phyloP scores from a whole-genome alignment of 2,329 filamentous ascomycete genomes.

The Pseudohalonectria lignicola region DNA sequence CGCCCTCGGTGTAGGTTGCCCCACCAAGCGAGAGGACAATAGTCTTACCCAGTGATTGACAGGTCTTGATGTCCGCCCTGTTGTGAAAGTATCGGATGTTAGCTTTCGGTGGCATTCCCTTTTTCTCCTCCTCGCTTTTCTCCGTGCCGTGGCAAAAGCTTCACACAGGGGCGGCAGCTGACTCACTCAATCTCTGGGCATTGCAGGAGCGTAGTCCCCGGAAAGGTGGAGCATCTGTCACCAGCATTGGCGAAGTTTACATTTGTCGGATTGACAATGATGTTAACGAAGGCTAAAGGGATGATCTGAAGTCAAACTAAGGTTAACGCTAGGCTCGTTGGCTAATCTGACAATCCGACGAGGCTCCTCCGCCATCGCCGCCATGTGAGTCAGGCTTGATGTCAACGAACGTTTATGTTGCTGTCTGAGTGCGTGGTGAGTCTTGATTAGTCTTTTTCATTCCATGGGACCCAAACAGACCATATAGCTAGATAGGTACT shows the following conservation, averaged over 20 bases:
- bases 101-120: too few species aligned
- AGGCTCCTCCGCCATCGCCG: neutral
- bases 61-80: slow-evolving; percentile 41
- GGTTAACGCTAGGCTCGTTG: too few species aligned
- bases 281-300: slow-evolving; percentile 50
- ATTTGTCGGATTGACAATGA: slow-evolving; percentile 39
- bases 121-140: too few species aligned
- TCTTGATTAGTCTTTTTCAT: neutral
- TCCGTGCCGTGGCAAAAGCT: too few species aligned
- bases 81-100: too few species aligned
- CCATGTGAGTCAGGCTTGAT: too few species aligned
- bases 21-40: slow-evolving; percentile 64
- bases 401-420: slow-evolving; percentile 30
- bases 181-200: slow-evolving; percentile 56
- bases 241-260: slow-evolving; percentile 56
- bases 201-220: slow-evolving; percentile 43
- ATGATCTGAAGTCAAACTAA: slow-evolving; percentile 36
- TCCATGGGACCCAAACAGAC: neutral
- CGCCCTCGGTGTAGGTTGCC: slow-evolving; percentile 57
- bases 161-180: neutral
- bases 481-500: neutral
- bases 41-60: slow-evolving; percentile 55
- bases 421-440: slow-evolving; percentile 8
- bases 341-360: neutral
- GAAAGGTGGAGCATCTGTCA: slow-evolving; percentile 48